These are phyloP conservation scores for Avena eriantha DNA, from an alignment of 176 grass and related monocot species.

Conservation along the genomic window DNA sequence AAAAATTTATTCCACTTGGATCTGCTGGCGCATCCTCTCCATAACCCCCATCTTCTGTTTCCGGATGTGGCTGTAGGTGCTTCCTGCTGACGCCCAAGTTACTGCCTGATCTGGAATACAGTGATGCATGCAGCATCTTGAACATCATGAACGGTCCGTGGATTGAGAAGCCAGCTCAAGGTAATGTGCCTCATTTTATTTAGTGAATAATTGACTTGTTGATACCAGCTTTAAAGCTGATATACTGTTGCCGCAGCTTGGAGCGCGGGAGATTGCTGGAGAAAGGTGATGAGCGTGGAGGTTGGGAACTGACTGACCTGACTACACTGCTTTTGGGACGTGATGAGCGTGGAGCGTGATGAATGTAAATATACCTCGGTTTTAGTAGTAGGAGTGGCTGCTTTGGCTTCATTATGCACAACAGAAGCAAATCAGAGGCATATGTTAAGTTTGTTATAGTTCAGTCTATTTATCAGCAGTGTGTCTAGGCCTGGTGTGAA, in stretches of 20 bases:
- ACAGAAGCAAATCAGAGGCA: background rate
- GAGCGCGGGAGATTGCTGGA: slow-evolving; percentile 1
- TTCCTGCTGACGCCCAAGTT: slow-evolving; percentile 96
- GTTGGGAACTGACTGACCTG: background rate
- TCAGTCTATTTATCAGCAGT: background rate
- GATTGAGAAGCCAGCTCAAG: slow-evolving; percentile 83
- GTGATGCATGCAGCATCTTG: slow-evolving; percentile 89
- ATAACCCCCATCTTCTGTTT: background rate
- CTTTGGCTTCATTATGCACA: background rate
- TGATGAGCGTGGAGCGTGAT: too few species aligned
- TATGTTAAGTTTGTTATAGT: background rate
- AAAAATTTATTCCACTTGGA: slow-evolving; percentile 3
- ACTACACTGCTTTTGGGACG: background rate
- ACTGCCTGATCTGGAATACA: slow-evolving; percentile 89
- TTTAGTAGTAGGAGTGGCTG: background rate
- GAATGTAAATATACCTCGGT: background rate
- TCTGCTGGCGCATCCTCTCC: background rate
- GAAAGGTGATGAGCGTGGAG: slow-evolving; percentile 4
- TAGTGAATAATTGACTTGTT: background rate
- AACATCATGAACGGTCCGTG: slow-evolving; percentile 98
- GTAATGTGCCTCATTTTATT: slow-evolving; percentile 31
- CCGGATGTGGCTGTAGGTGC: slow-evolving; percentile 53
- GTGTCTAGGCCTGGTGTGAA: background rate
- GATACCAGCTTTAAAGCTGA: background rate
- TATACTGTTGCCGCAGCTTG: background rate